phyloP scores from a whole-genome alignment of 805 yeast genomes.

The Zygosaccharomyces kombuchaensis region DNA sequence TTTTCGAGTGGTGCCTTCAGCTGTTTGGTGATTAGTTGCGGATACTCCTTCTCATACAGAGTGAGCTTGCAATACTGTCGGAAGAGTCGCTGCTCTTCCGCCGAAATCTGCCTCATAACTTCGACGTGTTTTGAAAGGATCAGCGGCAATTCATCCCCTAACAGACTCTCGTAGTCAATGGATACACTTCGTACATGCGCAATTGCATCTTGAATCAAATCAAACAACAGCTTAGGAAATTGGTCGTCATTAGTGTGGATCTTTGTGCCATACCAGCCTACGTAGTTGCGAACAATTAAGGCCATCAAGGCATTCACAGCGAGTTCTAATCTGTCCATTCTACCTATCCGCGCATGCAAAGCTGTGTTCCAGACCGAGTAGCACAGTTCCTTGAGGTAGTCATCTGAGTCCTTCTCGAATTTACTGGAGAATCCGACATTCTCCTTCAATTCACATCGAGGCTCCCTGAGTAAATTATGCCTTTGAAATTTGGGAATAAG shows the following conservation, averaged over 20 bases:
- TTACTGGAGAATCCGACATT: conserved; percentile 21
- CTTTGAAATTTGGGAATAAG: conserved; percentile 28
- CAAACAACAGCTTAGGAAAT: conserved; percentile 18
- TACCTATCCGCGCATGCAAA: conserved; percentile 14
- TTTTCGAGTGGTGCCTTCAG: conserved; percentile 11
- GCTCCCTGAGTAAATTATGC: conserved; percentile 12
- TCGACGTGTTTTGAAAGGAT: conserved; percentile 23
- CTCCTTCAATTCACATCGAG: background rate
- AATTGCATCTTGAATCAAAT: conserved; percentile 14
- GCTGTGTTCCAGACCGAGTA: conserved; percentile 23
- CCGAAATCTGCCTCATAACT: conserved; percentile 3
- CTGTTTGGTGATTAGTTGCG: conserved; percentile 14
- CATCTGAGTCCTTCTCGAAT: conserved; percentile 20
- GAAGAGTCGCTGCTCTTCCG: conserved; percentile 1
- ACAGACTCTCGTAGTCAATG: conserved; percentile 15
- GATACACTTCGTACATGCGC: conserved; percentile 4
- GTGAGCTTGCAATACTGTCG: conserved; percentile 14
- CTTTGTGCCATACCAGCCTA: conserved; percentile 34
- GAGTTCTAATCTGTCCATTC: conserved; percentile 14
- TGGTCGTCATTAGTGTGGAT: conserved; percentile 26
- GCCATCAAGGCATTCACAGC: conserved; percentile 26
- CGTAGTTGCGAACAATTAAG: conserved; percentile 26
- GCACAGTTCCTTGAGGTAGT: conserved; percentile 28
- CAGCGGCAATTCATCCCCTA: conserved; percentile 28
- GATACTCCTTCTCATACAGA: conserved; percentile 16